phyloP scores from a whole-genome alignment of 2,329 filamentous ascomycete genomes.

The Balansia obtecta region DNA sequence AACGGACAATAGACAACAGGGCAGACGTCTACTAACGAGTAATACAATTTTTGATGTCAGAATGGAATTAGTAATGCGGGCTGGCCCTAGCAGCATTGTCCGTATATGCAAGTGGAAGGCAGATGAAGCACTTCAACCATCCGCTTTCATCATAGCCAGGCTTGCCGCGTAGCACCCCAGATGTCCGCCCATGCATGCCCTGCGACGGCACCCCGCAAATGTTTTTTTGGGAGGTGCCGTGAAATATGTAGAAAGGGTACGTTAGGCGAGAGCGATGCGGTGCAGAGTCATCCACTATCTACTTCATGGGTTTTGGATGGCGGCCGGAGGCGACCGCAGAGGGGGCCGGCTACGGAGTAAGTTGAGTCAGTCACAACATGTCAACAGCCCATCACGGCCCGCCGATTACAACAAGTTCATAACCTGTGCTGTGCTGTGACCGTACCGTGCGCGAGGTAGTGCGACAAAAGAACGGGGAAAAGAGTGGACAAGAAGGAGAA shows the following conservation, averaged over 20 bases:
- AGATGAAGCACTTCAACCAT: not conserved
- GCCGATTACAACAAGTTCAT: conserved; percentile 4
- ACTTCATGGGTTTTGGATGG: too few relatives aligned
- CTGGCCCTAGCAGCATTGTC: too few relatives aligned
- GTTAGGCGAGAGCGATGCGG: conserved; percentile 5
- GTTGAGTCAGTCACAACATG: conserved; percentile 11
- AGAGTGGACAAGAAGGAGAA: not conserved
- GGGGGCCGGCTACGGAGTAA: not conserved
- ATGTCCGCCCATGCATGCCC: conserved; percentile 3
- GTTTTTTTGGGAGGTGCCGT: conserved; percentile 1
- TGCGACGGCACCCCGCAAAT: conserved; percentile 6
- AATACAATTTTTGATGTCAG: not conserved
- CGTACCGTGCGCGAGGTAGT: not conserved
- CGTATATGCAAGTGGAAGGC: too few relatives aligned
- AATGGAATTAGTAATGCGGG: not conserved
- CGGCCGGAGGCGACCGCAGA: not conserved
- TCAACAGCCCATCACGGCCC: conserved; percentile 6
- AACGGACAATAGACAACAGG: not conserved
- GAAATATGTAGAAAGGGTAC: not conserved
- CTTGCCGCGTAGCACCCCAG: conserved; percentile 1
- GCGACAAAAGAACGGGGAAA: not conserved
- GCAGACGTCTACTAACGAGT: not conserved
- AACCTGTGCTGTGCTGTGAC: not conserved
- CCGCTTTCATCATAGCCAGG: not conserved
- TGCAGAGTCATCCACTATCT: too few relatives aligned